Evolutionary conservation across 148 eudicot species (phyloP).

Genomic region (Rheum nobile): DNA sequence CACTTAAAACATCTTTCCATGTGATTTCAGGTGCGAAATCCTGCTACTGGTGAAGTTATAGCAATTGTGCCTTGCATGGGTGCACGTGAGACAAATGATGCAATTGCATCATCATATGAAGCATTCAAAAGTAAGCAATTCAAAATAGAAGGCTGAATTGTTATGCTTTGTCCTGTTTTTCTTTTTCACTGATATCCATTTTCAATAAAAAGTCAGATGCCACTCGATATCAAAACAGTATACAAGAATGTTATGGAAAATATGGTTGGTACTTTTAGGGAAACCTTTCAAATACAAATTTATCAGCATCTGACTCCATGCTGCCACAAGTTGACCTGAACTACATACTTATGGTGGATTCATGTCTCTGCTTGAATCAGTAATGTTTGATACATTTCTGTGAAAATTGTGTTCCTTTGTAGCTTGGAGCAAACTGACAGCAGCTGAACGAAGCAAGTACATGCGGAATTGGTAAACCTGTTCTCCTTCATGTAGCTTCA

Average conservation of each 20-base stretch:
- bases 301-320: not conserved
- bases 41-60: slow-evolving; percentile 79
- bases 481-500: not conserved
- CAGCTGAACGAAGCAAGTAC: slow-evolving; percentile 86
- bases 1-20: slow-evolving; percentile 8
- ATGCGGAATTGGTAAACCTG: slow-evolving; percentile 59
- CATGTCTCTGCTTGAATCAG: not conserved
- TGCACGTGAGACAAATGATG: slow-evolving; percentile 79
- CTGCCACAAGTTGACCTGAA: not conserved
- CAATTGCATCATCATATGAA: slow-evolving; percentile 74
- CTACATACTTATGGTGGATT: not conserved
- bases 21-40: slow-evolving; percentile 60
- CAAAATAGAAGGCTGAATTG: not conserved
- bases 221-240: not conserved
- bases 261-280: not conserved
- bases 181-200: not conserved
- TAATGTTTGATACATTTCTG: not conserved
- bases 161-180: not conserved
- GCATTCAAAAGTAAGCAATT: slow-evolving; percentile 48
- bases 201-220: not conserved
- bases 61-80: slow-evolving; percentile 88
- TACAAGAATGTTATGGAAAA: not conserved
- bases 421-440: slow-evolving; percentile 94
- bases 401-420: not conserved
- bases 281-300: not conserved